These are phyloP conservation scores for Russula sp. DNA, from an alignment of 768 basidiomycete species.

Conservation along the genomic window DNA sequence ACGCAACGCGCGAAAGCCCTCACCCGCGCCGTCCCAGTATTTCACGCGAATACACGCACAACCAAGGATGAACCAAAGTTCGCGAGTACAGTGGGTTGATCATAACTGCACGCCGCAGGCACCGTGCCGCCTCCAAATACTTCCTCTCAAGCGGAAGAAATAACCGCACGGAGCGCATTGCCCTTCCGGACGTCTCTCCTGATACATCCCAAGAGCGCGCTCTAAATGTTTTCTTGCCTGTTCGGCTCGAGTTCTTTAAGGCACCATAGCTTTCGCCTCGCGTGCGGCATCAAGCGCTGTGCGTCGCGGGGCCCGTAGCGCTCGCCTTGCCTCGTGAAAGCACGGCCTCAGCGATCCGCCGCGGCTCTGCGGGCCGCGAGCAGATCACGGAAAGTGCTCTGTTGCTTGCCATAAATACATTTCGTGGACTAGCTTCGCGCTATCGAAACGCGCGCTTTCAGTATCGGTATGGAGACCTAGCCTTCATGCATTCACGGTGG, in stretches of 20 bases:
- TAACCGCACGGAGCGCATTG: conserved; percentile 89
- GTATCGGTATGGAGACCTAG: too few species aligned
- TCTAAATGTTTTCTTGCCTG: conserved; percentile 71
- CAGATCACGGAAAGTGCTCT: conserved; percentile 80
- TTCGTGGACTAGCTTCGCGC: too few species aligned
- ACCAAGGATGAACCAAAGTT: conserved; percentile 96
- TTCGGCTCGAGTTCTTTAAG: conserved; percentile 85
- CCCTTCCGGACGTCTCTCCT: conserved; percentile 73
- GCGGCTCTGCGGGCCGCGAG: conserved; percentile 83
- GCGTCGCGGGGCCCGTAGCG: conserved; percentile 44
- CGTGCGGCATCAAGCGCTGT: conserved; percentile 58
- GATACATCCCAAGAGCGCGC: conserved; percentile 84
- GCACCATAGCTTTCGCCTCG: conserved; percentile 92
- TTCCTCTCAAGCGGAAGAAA: conserved; percentile 67
- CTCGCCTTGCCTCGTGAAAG: conserved; percentile 52
- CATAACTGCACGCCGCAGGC: conserved; percentile 67
- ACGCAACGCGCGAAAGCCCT: conserved; percentile 86
- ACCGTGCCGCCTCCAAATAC: conserved; percentile 60
- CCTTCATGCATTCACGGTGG: too few species aligned
- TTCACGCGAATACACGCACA: conserved; percentile 82
- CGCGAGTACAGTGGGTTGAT: conserved; percentile 88
- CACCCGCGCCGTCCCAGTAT: conserved; percentile 78
- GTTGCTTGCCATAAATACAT: conserved; percentile 79
- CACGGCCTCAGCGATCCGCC: conserved; percentile 69
- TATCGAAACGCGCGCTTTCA: too few species aligned